Conservation (phyloP, 768 basidiomycete species). For the Mycena galopus region DNA sequence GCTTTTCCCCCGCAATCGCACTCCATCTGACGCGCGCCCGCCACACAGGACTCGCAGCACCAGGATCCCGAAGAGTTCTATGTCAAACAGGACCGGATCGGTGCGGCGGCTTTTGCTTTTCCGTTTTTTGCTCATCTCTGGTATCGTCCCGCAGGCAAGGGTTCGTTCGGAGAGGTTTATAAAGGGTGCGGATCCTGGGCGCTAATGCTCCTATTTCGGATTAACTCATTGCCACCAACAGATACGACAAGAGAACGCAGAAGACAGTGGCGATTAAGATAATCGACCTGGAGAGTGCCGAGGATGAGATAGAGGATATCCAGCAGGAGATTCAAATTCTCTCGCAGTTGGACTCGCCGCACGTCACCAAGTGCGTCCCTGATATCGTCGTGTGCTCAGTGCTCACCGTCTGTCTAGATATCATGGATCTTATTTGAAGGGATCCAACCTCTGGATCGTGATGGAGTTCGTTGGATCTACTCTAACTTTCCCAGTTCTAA, state of each 20-base stretch:
- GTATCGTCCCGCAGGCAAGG: slow-evolving; percentile 76
- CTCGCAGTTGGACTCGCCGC: slow-evolving; percentile 94
- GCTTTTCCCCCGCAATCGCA: slow-evolving; percentile 32
- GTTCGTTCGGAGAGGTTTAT: slow-evolving; percentile 99
- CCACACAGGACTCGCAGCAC: slow-evolving; percentile 69
- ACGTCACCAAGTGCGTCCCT: slow-evolving; percentile 89
- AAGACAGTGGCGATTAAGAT: slow-evolving; percentile 99
- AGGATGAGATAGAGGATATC: slow-evolving; percentile 99
- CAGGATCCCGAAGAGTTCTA: slow-evolving; percentile 98
- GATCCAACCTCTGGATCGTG: slow-evolving; percentile 97
- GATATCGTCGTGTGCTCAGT: slow-evolving; percentile 13
- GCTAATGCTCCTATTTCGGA: slow-evolving; percentile 27
- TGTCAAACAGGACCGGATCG: slow-evolving; percentile 97
- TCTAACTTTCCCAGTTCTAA: not conserved
- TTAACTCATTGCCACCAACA: slow-evolving; percentile 47
- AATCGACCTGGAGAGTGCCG: slow-evolving; percentile 98
- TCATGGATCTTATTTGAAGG: slow-evolving; percentile 96
- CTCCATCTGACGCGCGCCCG: slow-evolving; percentile 42
- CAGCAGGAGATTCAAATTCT: slow-evolving; percentile 99
- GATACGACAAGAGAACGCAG: slow-evolving; percentile 95
- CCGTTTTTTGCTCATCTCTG: slow-evolving; percentile 29
- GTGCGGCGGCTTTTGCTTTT: slow-evolving; percentile 57
- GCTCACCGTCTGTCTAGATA: slow-evolving; percentile 65
- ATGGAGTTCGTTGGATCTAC: slow-evolving; percentile 80
- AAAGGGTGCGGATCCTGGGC: slow-evolving; percentile 77